phyloP scores from a whole-genome alignment of 176 grass and related monocot species.

The Oryza brachyantha region DNA sequence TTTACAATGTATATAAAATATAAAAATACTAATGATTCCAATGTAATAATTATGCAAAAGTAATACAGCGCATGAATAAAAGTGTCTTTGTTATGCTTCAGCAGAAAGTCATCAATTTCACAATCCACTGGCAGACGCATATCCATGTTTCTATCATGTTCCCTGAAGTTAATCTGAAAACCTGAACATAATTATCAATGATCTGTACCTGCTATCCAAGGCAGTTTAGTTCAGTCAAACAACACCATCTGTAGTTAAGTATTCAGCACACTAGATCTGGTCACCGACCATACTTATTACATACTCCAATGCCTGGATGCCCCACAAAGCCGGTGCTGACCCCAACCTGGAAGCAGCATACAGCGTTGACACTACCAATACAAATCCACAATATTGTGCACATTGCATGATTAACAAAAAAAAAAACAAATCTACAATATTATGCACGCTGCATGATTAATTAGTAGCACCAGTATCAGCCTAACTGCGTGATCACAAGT shows the following conservation, averaged over 20 bases:
- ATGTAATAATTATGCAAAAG: background rate
- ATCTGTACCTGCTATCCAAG: background rate
- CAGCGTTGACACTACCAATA: background rate
- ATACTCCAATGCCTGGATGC: background rate
- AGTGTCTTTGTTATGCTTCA: background rate
- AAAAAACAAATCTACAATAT: background rate
- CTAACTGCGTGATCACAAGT: too few relatives aligned
- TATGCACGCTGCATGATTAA: background rate
- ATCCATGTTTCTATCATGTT: too few relatives aligned
- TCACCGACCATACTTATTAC: slow-evolving; percentile 8
- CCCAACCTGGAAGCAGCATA: background rate
- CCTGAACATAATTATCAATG: background rate
- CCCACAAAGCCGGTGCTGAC: slow-evolving; percentile 5
- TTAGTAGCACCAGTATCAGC: background rate
- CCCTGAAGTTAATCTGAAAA: background rate
- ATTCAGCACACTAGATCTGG: slow-evolving; percentile 9
- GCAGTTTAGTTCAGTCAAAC: background rate
- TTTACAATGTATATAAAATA: too few relatives aligned
- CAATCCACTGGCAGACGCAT: background rate
- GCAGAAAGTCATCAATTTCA: background rate
- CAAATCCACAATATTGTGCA: background rate
- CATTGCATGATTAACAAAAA: background rate
- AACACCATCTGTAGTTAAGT: background rate
- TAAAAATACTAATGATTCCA: background rate
- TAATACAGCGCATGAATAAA: background rate